Percentiles rank a stretch among this genome's conserved stretches.
Evolutionary conservation across 495 filamentous ascomycete genomes (phyloP).

Genomic region (Beverwykella pulmonaria): DNA sequence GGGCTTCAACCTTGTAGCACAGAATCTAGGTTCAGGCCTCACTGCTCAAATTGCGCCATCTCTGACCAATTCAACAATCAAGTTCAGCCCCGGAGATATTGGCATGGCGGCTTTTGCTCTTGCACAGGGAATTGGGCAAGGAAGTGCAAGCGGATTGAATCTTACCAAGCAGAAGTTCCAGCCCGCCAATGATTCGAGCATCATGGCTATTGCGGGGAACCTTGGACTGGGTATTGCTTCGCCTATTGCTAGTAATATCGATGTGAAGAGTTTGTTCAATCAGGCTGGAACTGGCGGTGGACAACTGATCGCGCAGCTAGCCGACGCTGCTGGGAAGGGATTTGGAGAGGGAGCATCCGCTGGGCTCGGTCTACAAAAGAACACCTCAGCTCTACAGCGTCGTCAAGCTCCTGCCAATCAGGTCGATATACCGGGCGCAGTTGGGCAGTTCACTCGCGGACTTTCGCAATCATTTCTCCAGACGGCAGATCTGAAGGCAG

Average conservation of each 20-base stretch:
- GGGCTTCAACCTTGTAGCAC: conserved; percentile 12
- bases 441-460: conserved; percentile 11
- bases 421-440: conserved; percentile 2
- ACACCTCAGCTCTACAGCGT: neutral
- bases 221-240: conserved; percentile 15
- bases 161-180: conserved; percentile 7
- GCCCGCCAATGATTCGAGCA: conserved; percentile 5
- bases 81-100: neutral
- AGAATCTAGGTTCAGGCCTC: conserved; percentile 16
- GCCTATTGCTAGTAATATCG: conserved; percentile 18
- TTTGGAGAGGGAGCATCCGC: conserved; percentile 17
- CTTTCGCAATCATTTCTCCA: conserved; percentile 16
- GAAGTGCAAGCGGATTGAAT: conserved; percentile 18
- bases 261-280: neutral
- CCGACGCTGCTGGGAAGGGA: conserved; percentile 12
- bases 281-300: neutral
- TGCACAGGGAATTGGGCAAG: conserved; percentile 21
- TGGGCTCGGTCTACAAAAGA: conserved; percentile 13
- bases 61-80: neutral
- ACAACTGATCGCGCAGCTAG: conserved; percentile 15
- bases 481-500: conserved; percentile 10
- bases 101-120: conserved; percentile 20
- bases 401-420: neutral
- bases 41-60: conserved; percentile 14
- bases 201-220: conserved; percentile 15